These are phyloP conservation scores for Calamus simplicifolius DNA, from an alignment of 176 grass and related monocot genomes.

Conservation along the genomic window DNA sequence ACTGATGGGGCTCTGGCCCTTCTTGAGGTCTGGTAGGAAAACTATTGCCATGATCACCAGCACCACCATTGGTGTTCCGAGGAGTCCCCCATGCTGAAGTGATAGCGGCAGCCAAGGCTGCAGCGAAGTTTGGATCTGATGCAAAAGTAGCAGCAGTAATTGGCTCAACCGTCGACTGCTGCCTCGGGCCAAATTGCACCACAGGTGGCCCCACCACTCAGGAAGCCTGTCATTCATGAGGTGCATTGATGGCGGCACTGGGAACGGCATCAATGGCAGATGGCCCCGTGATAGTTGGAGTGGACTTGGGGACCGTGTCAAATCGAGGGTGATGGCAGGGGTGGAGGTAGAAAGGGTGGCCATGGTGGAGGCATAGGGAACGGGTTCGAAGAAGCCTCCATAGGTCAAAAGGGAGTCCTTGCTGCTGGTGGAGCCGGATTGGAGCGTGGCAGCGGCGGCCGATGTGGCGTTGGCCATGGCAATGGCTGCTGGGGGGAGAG, in stretches of 20 bases:
- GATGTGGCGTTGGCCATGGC: conserved; percentile 10
- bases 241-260: not conserved
- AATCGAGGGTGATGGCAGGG: conserved; percentile 18
- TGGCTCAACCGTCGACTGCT: not conserved
- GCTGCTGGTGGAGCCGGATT: conserved; percentile 13
- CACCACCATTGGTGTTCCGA: not conserved
- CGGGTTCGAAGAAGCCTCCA: not conserved
- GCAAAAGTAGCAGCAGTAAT: conserved; percentile 2
- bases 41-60: not conserved
- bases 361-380: conserved; percentile 1
- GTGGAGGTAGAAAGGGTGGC: conserved; percentile 8
- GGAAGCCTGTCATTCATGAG: not conserved
- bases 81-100: not conserved
- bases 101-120: conserved; percentile 15
- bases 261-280: not conserved
- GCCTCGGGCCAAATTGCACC: not conserved
- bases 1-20: not conserved
- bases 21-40: not conserved
- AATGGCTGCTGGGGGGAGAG: conserved; percentile 7
- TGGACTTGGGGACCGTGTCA: not conserved
- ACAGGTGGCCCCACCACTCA: not conserved
- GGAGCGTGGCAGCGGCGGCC: conserved; percentile 10
- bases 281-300: not conserved
- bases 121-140: conserved; percentile 14
- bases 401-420: not conserved